Percentiles rank a stretch among this genome's conserved stretches.
These are phyloP conservation scores for Pythium oligandrum DNA, from an alignment of 352 stramenopile species.

Conservation along the genomic window DNA sequence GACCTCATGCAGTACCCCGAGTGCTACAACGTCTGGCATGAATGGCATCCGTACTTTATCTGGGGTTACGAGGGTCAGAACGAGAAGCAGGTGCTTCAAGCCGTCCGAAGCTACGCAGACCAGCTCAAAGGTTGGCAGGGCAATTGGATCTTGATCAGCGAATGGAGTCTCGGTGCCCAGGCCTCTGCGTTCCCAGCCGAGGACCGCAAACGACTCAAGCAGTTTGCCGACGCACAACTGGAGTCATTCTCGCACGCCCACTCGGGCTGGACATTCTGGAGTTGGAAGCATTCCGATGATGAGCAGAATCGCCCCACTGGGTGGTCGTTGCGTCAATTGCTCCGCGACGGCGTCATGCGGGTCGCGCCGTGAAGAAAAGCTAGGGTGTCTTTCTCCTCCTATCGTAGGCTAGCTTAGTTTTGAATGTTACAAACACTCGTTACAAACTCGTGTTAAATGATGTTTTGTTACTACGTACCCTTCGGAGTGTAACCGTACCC, in stretches of 20 bases:
- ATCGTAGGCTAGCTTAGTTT: conserved; percentile 10
- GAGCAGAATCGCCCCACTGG: conserved; percentile 36
- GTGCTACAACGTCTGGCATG: conserved; percentile 38
- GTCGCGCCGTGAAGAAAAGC: conserved; percentile 10
- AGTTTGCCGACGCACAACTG: conserved; percentile 56
- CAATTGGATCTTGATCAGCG: conserved; percentile 76
- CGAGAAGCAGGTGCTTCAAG: conserved; percentile 50
- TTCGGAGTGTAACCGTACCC: no score
- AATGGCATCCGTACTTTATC: conserved; percentile 60
- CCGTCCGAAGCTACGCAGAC: conserved; percentile 47
- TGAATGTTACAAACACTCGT: conserved; percentile 1
- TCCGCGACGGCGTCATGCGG: conserved; percentile 66
- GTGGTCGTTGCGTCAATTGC: conserved; percentile 76
- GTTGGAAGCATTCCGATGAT: conserved; percentile 76
- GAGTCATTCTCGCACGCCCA: conserved; percentile 53
- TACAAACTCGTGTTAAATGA: no score
- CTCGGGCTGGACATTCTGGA: conserved; percentile 86
- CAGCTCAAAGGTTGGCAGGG: conserved; percentile 53
- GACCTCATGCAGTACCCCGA: conserved; percentile 35
- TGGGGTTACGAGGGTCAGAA: conserved; percentile 59
- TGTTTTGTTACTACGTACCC: no score
- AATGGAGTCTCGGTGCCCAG: conserved; percentile 73
- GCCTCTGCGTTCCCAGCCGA: conserved; percentile 50
- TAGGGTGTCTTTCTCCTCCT: no score
- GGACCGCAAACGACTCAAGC: conserved; percentile 35